Evolutionary conservation across 306 rosid genomes (phyloP).

Genomic region (Luffa acutangula): DNA sequence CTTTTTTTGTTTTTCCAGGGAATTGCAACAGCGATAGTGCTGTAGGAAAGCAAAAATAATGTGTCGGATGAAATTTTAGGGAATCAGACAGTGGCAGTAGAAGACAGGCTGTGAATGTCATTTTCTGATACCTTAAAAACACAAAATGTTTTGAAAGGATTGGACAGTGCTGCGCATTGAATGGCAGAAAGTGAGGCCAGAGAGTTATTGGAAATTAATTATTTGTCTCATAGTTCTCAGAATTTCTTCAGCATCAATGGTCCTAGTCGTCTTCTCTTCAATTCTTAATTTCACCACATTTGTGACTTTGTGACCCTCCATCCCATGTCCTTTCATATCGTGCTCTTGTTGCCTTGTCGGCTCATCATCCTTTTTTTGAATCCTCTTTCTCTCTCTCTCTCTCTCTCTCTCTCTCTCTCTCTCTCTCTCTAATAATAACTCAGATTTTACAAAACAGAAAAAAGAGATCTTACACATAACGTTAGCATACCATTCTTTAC

Average conservation of each 20-base stretch:
- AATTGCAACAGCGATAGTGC: background rate
- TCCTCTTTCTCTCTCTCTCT: background rate
- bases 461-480: background rate
- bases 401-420: background rate
- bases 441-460: background rate
- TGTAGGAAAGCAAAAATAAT: background rate
- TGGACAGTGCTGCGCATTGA: conserved; percentile 3
- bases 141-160: conserved; percentile 1
- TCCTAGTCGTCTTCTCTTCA: background rate
- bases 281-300: conserved; percentile 6
- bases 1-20: background rate
- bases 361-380: background rate
- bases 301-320: conserved; percentile 1
- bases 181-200: conserved; percentile 3
- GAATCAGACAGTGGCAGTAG: background rate
- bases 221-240: background rate
- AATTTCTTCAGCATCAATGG: background rate
- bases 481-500: background rate
- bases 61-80: background rate
- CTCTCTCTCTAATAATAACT: background rate
- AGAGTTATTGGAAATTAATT: conserved; percentile 1
- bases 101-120: conserved; percentile 4
- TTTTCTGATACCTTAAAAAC: conserved; percentile 12
- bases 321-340: background rate
- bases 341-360: conserved; percentile 6